phyloP scores from a whole-genome alignment of 345 rosid species.

The Raphanus sativus region DNA sequence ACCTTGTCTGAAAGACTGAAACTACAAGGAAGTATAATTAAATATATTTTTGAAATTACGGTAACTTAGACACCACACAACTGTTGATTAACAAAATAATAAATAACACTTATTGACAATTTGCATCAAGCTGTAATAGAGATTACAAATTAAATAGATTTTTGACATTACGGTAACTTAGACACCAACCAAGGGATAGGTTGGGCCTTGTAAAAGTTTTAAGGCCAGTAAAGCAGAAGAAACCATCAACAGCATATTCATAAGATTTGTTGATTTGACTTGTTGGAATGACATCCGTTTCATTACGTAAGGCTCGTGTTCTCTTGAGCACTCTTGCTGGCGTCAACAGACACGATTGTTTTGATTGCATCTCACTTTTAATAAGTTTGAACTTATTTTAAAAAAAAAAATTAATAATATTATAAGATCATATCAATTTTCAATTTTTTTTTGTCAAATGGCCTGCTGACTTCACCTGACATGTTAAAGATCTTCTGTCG shows the following conservation, averaged over 20 bases:
- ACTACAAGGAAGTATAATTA: not conserved
- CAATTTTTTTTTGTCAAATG: not conserved
- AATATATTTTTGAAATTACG: not conserved
- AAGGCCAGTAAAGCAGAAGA: not conserved
- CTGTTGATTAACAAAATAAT: not conserved
- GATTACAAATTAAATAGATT: not conserved
- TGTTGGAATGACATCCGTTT: not conserved
- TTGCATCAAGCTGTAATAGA: not conserved
- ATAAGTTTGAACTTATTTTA: no score
- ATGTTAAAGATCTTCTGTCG: constrained; percentile 16
- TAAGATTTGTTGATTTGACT: constrained; percentile 34
- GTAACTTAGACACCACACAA: not conserved
- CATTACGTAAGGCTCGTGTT: constrained; percentile 26
- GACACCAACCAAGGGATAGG: not conserved
- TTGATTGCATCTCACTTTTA: not conserved
- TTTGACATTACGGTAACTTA: no score
- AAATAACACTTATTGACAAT: not conserved
- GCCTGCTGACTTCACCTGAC: constrained; percentile 8
- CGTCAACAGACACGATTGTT: constrained; percentile 32
- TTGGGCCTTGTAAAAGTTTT: not conserved
- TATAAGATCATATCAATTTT: no score
- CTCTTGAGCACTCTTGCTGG: constrained; percentile 16
- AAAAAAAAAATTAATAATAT: no score
- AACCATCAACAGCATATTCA: not conserved
- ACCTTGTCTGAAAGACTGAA: not conserved